Percentiles rank a stretch among this genome's conserved stretches.
Evolutionary conservation across 2,329 filamentous ascomycete genomes (phyloP).

Genomic region (Ceratocystis colombiana): DNA sequence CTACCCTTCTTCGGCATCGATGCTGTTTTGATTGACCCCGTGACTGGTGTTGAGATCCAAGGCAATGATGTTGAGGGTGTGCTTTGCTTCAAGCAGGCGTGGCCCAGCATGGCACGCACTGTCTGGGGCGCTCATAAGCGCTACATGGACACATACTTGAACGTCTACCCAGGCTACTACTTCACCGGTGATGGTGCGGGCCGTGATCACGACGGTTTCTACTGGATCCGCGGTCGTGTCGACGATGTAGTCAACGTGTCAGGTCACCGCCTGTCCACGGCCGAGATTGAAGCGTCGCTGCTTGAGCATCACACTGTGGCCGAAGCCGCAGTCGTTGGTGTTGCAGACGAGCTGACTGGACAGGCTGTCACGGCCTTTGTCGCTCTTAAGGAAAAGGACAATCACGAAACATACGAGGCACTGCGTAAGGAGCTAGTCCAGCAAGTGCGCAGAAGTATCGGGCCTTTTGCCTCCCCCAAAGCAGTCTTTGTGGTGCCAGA

Average conservation of each 20-base stretch:
- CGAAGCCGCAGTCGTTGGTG: slow-evolving; percentile 90
- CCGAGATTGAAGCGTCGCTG: slow-evolving; percentile 93
- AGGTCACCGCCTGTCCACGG: slow-evolving; percentile 89
- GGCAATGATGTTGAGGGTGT: slow-evolving; percentile 98
- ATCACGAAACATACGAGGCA: slow-evolving; percentile 57
- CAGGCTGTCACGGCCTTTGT: slow-evolving; percentile 98
- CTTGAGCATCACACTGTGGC: slow-evolving; percentile 84
- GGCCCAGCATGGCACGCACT: slow-evolving; percentile 97
- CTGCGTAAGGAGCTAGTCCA: slow-evolving; percentile 87
- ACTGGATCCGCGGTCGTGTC: slow-evolving; percentile 98
- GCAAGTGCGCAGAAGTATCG: slow-evolving; percentile 94
- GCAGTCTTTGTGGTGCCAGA: slow-evolving; percentile 84
- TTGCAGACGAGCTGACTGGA: slow-evolving; percentile 85
- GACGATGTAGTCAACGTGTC: slow-evolving; percentile 98
- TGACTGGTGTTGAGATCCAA: slow-evolving; percentile 83
- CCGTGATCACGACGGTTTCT: slow-evolving; percentile 95
- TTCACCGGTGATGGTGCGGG: slow-evolving; percentile 91
- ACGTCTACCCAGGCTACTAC: slow-evolving; percentile 97
- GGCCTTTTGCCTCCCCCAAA: slow-evolving; percentile 94
- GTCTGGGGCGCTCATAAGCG: slow-evolving; percentile 97
- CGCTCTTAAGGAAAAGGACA: slow-evolving; percentile 80
- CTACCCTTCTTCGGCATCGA: slow-evolving; percentile 98
- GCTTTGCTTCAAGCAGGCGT: slow-evolving; percentile 90
- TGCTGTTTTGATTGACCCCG: slow-evolving; percentile 91
- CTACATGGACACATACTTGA: slow-evolving; percentile 97